These are phyloP conservation scores for Aschersonia sp. DNA, from an alignment of 2,329 filamentous ascomycete genomes.

Conservation along the genomic window DNA sequence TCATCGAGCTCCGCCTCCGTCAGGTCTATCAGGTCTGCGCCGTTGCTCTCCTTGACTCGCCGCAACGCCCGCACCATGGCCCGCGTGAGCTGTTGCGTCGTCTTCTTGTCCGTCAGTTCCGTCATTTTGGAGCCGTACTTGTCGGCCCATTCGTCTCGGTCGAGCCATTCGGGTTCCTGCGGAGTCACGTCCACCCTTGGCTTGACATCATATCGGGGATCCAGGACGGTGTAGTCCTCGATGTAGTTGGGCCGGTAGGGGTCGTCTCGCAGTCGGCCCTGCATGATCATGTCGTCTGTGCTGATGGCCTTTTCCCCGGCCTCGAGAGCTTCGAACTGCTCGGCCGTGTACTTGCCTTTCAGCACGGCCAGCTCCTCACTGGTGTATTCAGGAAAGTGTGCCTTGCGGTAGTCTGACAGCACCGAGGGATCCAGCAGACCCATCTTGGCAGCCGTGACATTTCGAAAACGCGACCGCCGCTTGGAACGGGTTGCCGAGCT, in stretches of 20 bases:
- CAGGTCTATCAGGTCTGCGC: conserved; percentile 30
- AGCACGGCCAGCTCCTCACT: conserved; percentile 49
- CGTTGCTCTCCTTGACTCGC: conserved; percentile 25
- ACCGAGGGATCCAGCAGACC: conserved; percentile 30
- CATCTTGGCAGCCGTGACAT: conserved; percentile 35
- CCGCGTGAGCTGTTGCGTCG: conserved; percentile 24
- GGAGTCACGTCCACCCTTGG: conserved; percentile 33
- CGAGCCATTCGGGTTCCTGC: conserved; percentile 42
- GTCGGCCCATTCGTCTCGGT: conserved; percentile 40
- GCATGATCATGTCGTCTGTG: conserved; percentile 55
- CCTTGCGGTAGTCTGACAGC: conserved; percentile 27
- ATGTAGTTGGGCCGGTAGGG: conserved; percentile 60
- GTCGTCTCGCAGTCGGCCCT: conserved; percentile 59
- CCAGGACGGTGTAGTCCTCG: conserved; percentile 67
- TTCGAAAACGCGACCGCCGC: conserved; percentile 36
- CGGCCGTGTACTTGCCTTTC: conserved; percentile 55
- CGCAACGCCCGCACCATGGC: conserved; percentile 26
- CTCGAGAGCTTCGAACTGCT: conserved; percentile 69
- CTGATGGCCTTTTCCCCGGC: conserved; percentile 67
- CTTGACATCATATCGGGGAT: conserved; percentile 64
- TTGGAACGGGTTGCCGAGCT: conserved; percentile 31
- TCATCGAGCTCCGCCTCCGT: conserved; percentile 31
- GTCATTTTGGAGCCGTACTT: conserved; percentile 38
- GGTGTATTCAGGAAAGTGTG: conserved; percentile 49
- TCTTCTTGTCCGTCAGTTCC: conserved; percentile 25